These are phyloP conservation scores for Hirschioporus abietinus DNA, from an alignment of 768 basidiomycete genomes.

Conservation along the genomic window DNA sequence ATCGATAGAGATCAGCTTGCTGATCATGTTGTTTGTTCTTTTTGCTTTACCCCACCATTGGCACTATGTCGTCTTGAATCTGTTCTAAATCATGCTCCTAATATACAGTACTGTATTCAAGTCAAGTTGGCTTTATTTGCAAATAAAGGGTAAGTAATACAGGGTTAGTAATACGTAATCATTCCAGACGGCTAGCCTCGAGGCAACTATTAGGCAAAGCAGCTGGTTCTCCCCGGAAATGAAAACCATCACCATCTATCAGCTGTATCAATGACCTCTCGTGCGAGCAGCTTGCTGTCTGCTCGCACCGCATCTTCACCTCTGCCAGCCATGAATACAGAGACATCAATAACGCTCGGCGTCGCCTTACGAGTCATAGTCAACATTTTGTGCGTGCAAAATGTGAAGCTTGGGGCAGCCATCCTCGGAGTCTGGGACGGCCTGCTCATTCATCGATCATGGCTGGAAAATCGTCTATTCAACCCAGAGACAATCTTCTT, in stretches of 20 bases:
- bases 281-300: background rate
- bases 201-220: background rate
- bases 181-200: background rate
- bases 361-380: constrained; percentile 1
- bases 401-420: background rate
- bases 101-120: background rate
- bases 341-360: background rate
- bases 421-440: constrained; percentile 2
- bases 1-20: background rate
- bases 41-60: background rate
- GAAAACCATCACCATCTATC: background rate
- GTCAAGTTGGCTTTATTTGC: background rate
- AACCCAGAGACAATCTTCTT: background rate
- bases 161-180: background rate
- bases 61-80: background rate
- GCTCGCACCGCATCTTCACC: background rate
- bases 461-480: background rate
- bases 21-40: background rate
- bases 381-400: background rate
- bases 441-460: constrained; percentile 1
- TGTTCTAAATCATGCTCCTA: background rate
- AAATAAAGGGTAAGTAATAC: background rate
- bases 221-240: background rate
- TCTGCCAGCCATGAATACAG: background rate
- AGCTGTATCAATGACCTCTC: background rate